Base-by-base conservation (phyloP, 2,329 filamentous ascomycete genomes). In the Penicillium sp. region DNA sequence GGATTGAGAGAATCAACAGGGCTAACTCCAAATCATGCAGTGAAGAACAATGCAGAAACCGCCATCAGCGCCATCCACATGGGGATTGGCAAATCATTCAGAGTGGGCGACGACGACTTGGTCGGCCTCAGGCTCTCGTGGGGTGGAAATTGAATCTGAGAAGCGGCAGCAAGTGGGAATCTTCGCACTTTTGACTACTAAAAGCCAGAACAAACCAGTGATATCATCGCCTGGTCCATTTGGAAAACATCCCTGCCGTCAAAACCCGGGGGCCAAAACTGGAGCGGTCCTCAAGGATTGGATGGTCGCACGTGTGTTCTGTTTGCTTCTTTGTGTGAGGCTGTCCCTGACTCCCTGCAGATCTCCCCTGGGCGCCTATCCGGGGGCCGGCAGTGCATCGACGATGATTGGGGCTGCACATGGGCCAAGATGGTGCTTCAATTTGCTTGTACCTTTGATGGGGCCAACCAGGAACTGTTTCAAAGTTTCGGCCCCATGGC, bases 361-460 rank as follows among this genome's bases (percentile, higher is more conserved):
- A 19, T 40, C 15, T 17, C 38, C 38, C 38, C 38, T 40, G 17
- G 38, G 38, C 38, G 38, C 6, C n/a, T n/a, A 19, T 40, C 38
- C 7, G 38, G 38, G 17, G 38, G 15, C 15, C 17, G 38, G 38
- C n/a, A 40, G 38, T 40, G 38, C 38, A 40, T 40, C n/a, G n/a
- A n/a, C 6, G 15, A 40, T 19, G 8, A 19, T 40, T 40, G 35
- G 38, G 38, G 38, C 38, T n/a, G n/a, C 38, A 40, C 38, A 40
- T 40, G 38, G 17, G 38, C 37, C 37, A 40, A 47, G 61, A 60
- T 13, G 64, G 19, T 12, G 42, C 37, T n/a, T 40, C 37, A 17
- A 40, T 40, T 40, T 40, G 37, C 37, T 40, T 40, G 37, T 40
- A 7, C 4, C 17, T 40, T 40, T n/a, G 17, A 28, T 28, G 37